Conservation (phyloP, 495 filamentous ascomycete species). For the Lasiosphaeria ovina region DNA sequence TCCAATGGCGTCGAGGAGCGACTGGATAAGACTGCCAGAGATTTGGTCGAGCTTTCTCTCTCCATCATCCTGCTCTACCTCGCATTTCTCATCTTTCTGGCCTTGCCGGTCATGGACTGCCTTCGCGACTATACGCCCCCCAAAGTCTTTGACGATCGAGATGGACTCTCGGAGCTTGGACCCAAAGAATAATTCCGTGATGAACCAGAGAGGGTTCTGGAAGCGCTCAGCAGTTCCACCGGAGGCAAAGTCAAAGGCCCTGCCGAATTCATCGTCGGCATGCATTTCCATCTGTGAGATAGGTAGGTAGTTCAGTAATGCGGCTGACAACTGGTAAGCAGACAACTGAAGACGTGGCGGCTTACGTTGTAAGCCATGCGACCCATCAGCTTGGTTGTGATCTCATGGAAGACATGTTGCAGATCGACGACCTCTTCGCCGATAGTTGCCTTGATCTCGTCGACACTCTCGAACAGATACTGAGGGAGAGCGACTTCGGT, state of each 20-base stretch:
- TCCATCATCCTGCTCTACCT: background rate
- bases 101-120: slow-evolving; percentile 36
- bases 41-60: slow-evolving; percentile 39
- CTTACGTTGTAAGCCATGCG: slow-evolving; percentile 58
- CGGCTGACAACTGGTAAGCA: background rate
- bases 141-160: slow-evolving; percentile 48
- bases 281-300: slow-evolving; percentile 57
- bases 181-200: slow-evolving; percentile 54
- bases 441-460: slow-evolving; percentile 27
- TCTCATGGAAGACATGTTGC: slow-evolving; percentile 55
- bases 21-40: slow-evolving; percentile 56
- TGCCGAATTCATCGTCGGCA: slow-evolving; percentile 53
- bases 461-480: slow-evolving; percentile 42
- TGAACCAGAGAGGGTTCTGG: slow-evolving; percentile 58
- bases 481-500: slow-evolving; percentile 54
- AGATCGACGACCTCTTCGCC: slow-evolving; percentile 44
- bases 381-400: slow-evolving; percentile 60
- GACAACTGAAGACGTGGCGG: background rate
- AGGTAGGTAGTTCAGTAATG: slow-evolving; percentile 9
- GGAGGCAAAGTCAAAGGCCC: slow-evolving; percentile 57
- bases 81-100: slow-evolving; percentile 3
- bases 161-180: slow-evolving; percentile 45
- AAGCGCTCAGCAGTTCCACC: slow-evolving; percentile 58
- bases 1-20: slow-evolving; percentile 51
- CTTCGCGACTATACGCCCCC: slow-evolving; percentile 48